Conservation (phyloP, 257 asterid genomes). For the Fraxinus americana region DNA sequence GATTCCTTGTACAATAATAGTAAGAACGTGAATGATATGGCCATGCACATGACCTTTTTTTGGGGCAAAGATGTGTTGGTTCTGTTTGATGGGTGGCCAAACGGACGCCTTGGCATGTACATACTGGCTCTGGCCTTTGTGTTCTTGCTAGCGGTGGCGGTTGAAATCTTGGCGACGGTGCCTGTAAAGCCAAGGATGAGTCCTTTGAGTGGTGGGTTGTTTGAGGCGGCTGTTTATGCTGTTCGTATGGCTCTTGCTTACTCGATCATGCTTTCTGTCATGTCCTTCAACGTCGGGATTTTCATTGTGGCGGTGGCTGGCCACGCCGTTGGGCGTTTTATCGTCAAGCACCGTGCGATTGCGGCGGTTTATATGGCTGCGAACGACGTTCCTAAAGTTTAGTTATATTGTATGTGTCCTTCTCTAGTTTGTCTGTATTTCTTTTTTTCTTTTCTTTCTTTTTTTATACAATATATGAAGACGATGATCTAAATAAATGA, state of each 20-base stretch:
- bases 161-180: constrained; percentile 6
- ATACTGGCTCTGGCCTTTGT: constrained; percentile 16
- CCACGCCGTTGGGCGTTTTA: not conserved
- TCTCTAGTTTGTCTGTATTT: too few species aligned
- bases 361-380: not conserved
- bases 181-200: not conserved
- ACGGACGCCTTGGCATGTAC: constrained; percentile 27
- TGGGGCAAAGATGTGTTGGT: constrained; percentile 53
- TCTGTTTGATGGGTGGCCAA: constrained; percentile 55
- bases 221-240: constrained; percentile 39
- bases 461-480: too few species aligned
- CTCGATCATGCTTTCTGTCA: constrained; percentile 73
- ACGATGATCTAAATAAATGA: too few species aligned
- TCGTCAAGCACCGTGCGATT: not conserved
- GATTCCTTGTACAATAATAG: not conserved
- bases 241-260: constrained; percentile 67
- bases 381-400: not conserved
- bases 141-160: constrained; percentile 1
- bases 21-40: constrained; percentile 16
- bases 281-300: constrained; percentile 76
- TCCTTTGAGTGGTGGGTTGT: constrained; percentile 33
- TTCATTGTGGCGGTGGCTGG: constrained; percentile 56
- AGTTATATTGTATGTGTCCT: not conserved
- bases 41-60: constrained; percentile 40
- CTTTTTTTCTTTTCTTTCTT: too few species aligned